phyloP scores from a whole-genome alignment of 2,329 filamentous ascomycete species.

The Epichloe aotearoae region DNA sequence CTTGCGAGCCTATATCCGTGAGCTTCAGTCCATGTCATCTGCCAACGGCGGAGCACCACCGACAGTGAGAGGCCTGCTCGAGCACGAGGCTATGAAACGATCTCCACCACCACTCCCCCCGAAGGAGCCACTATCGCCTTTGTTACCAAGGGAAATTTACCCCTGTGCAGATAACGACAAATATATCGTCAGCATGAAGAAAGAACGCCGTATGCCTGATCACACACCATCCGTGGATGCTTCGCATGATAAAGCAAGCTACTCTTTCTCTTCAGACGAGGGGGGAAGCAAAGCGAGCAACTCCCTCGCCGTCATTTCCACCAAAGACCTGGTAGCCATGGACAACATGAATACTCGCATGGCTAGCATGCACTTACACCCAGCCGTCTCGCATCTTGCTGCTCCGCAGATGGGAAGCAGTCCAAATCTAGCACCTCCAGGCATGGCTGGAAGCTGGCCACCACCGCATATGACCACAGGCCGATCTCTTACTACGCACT shows the following conservation, averaged over 20 bases:
- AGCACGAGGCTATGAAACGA: slow-evolving; percentile 23
- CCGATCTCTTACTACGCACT: slow-evolving; percentile 19
- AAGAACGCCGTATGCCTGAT: slow-evolving; percentile 23
- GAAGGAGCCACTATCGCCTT: slow-evolving; percentile 14
- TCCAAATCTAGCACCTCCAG: slow-evolving; percentile 23
- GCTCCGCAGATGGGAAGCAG: slow-evolving; percentile 19
- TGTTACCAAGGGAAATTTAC: slow-evolving; percentile 24
- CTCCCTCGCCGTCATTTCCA: slow-evolving; percentile 38
- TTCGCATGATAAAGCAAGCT: slow-evolving; percentile 15
- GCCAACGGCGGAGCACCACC: slow-evolving; percentile 30
- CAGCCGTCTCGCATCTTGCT: slow-evolving; percentile 19
- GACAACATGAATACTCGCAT: slow-evolving; percentile 29
- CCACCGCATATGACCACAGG: slow-evolving; percentile 15
- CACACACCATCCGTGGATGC: slow-evolving; percentile 17
- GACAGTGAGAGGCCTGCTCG: slow-evolving; percentile 40
- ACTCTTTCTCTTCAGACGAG: slow-evolving; percentile 26
- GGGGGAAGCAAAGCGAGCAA: slow-evolving; percentile 19
- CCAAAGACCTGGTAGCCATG: slow-evolving; percentile 37
- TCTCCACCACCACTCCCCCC: slow-evolving; percentile 6
- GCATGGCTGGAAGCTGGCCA: slow-evolving; percentile 15
- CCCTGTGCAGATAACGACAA: slow-evolving; percentile 26
- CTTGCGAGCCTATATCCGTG: slow-evolving; percentile 46
- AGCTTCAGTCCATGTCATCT: slow-evolving; percentile 38
- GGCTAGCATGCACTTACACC: slow-evolving; percentile 28
- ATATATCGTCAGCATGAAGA: slow-evolving; percentile 25